Evolutionary conservation across 345 rosid species (phyloP).

Genomic region (Arabis alpina): DNA sequence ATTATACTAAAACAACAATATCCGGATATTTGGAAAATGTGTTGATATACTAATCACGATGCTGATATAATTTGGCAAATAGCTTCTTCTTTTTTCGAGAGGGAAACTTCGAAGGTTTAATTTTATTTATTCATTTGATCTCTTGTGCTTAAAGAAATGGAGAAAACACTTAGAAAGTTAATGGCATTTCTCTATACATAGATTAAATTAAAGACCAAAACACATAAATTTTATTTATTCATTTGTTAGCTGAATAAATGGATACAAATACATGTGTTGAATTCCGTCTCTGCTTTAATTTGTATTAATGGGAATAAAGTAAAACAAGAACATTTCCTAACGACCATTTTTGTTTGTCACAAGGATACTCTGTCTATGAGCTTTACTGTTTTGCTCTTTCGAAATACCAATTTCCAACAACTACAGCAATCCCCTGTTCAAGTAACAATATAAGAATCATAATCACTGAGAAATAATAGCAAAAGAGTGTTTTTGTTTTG

Average conservation of each 20-base stretch:
- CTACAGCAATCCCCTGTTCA: slow-evolving; percentile 72
- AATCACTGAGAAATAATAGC: background rate
- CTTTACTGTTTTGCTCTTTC: slow-evolving; percentile 53
- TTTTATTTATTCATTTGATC: too few relatives aligned
- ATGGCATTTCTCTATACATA: too few relatives aligned
- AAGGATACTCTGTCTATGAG: slow-evolving; percentile 64
- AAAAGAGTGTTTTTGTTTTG: background rate
- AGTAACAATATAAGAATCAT: background rate
- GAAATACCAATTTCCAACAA: slow-evolving; percentile 94
- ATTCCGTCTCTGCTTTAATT: background rate
- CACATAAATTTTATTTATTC: background rate
- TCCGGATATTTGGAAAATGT: background rate
- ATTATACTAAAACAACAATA: slow-evolving; percentile 3
- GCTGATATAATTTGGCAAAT: background rate
- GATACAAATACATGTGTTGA: background rate
- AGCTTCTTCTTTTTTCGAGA: background rate
- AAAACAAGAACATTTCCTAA: slow-evolving; percentile 8
- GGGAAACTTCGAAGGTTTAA: slow-evolving; percentile 6
- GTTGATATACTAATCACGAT: slow-evolving; percentile 5
- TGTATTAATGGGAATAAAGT: slow-evolving; percentile 1
- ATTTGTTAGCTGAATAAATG: background rate
- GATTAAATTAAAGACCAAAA: background rate
- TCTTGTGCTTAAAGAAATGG: background rate
- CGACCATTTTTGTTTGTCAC: slow-evolving; percentile 46
- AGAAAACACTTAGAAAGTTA: slow-evolving; percentile 1